Base-by-base conservation (phyloP, 805 yeast species). In the Suhomyces sp. region DNA sequence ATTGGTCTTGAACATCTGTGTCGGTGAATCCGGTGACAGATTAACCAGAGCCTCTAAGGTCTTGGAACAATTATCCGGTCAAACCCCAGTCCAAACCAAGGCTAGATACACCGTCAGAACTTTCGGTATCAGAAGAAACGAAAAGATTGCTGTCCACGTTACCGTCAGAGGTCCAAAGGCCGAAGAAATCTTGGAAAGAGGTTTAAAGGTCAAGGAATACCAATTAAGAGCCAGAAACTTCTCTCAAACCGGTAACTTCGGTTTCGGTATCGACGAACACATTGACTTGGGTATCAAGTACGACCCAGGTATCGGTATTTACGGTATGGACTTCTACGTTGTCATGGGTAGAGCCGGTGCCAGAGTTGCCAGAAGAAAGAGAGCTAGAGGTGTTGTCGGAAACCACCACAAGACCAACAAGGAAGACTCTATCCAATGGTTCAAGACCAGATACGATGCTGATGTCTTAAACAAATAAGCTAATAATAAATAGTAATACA, bases 21-120 rank as follows among this genome's bases (percentile, higher is more conserved):
- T 94, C 80, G 99, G 99, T 84, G 99, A 94, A 84, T 92, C 97
- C 80, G 99, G 99, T 86, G 99, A 94, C 82, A 89, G 98, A 87
- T 90, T 94, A 80, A 94, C 99, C 84, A 93, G 99, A 89, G 99
- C 99, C 71, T 94, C 99, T 76, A 94, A 94, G 86, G 99, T 94
- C 73, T 86, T 94, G 76, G 99, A 94, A 84, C 99, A 94, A 85
- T 88, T 94, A 72, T 93, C 98, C 68, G 99, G 99, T 92, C 99
- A 94, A 84, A 94, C 99, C 72, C 99, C 99, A 78, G 99, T 94
- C 70, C 97, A 89, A 80, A 92, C 98, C 71, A 94, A 94, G 87
- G 99, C 99, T 72, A 89, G 99, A 85, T 94, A 94, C 90, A 94
- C 99, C 65, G 97, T 94, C 73, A 91, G 99, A 88, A 89, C 98